Percentiles rank a stretch among this genome's conserved stretches.
Conservation (phyloP, 2,329 filamentous ascomycete genomes). For the Scedosporium aurantiacum region DNA sequence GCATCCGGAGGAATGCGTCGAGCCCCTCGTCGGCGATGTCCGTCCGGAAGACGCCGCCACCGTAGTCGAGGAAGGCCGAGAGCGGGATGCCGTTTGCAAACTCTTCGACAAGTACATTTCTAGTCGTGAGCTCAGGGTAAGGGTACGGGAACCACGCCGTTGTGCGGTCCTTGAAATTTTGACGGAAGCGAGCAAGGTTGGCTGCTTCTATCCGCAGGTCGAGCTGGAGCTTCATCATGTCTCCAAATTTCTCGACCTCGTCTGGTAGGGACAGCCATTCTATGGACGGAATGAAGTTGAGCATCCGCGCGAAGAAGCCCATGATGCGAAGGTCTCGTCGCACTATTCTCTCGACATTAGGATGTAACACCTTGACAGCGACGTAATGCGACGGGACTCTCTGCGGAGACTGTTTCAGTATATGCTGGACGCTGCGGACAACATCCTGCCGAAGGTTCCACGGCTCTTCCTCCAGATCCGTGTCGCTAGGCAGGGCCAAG, state of each 20-base stretch:
- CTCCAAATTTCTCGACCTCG: slow-evolving; percentile 85
- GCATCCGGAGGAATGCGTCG: slow-evolving; percentile 92
- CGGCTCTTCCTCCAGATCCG: slow-evolving; percentile 34
- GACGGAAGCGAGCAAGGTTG: slow-evolving; percentile 78
- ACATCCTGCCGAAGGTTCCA: slow-evolving; percentile 56
- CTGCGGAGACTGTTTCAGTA: slow-evolving; percentile 77
- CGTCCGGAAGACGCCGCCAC: slow-evolving; percentile 82
- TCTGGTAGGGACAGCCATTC: slow-evolving; percentile 96
- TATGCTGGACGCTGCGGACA: slow-evolving; percentile 68
- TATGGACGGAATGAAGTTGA: slow-evolving; percentile 85
- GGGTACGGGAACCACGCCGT: slow-evolving; percentile 97
- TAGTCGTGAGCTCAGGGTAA: slow-evolving; percentile 83
- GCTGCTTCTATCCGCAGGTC: slow-evolving; percentile 90
- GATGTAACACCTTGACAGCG: slow-evolving; percentile 91
- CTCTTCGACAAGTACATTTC: slow-evolving; percentile 87
- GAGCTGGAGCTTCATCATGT: slow-evolving; percentile 98
- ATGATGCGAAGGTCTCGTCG: slow-evolving; percentile 90
- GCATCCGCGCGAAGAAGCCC: slow-evolving; percentile 72
- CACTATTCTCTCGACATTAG: slow-evolving; percentile 78
- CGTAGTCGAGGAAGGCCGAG: slow-evolving; percentile 79
- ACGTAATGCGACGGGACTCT: slow-evolving; percentile 86
- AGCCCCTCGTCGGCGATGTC: slow-evolving; percentile 93
- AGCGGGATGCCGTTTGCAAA: slow-evolving; percentile 92
- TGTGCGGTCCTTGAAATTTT: slow-evolving; percentile 77
- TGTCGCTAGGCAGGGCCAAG: slow-evolving; percentile 52